phyloP scores from a whole-genome alignment of 2,329 filamentous ascomycete genomes.

The Geosmithia putterillii region DNA sequence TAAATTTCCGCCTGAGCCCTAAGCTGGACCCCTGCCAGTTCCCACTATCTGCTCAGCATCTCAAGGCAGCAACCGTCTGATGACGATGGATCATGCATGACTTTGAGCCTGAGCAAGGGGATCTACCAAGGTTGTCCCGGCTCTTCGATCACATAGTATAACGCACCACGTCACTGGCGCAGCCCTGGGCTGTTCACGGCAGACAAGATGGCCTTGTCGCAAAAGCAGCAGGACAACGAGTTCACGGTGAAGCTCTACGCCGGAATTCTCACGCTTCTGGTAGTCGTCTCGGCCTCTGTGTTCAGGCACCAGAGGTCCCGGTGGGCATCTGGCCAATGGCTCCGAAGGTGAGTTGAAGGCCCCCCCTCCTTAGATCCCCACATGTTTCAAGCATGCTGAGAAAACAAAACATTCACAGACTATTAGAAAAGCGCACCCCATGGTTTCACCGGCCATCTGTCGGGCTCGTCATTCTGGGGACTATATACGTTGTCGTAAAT shows the following conservation, averaged over 20 bases:
- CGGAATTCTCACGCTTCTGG: conserved; percentile 17
- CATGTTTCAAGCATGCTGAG: neutral
- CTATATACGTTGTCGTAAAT: neutral
- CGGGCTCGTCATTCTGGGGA: neutral
- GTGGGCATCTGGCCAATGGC: neutral
- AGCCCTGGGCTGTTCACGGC: too few relatives aligned
- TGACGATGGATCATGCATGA: too few relatives aligned
- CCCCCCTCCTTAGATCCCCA: neutral
- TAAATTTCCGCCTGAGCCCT: too few relatives aligned
- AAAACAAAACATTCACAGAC: neutral
- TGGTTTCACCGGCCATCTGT: neutral
- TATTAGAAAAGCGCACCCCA: neutral
- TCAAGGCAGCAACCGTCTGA: too few relatives aligned
- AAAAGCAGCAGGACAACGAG: neutral
- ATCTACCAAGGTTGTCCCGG: too few relatives aligned
- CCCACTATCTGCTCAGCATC: too few relatives aligned
- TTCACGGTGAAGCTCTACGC: neutral
- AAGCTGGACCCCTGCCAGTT: too few relatives aligned
- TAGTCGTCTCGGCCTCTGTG: neutral
- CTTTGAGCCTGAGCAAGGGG: too few relatives aligned
- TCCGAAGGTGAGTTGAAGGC: neutral
- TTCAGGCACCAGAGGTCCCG: neutral
- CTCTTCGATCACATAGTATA: too few relatives aligned
- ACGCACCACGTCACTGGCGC: too few relatives aligned
- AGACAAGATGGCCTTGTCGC: too few relatives aligned